Evolutionary conservation across 345 rosid genomes (phyloP).

Genomic region (Brassica rapa): DNA sequence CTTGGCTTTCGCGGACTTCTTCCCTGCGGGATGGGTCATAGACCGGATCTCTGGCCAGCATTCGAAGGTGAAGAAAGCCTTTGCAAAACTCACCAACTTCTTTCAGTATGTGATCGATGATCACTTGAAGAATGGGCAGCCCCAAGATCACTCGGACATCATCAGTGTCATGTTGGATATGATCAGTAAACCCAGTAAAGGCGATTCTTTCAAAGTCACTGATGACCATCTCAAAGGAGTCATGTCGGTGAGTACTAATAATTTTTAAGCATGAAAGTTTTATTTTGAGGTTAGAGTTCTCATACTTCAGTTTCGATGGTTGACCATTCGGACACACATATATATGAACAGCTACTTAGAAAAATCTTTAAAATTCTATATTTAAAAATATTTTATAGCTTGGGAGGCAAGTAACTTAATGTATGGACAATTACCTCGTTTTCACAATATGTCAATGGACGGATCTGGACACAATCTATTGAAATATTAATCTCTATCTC

Average conservation of each 20-base stretch:
- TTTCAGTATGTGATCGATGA: constrained; percentile 47
- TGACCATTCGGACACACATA: neutral
- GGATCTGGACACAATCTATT: neutral
- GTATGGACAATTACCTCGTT: neutral
- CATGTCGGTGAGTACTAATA: constrained; percentile 46
- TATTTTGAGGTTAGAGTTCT: neutral
- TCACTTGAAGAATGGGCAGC: constrained; percentile 44
- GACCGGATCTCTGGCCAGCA: constrained; percentile 43
- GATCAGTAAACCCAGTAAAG: constrained; percentile 27
- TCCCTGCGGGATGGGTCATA: constrained; percentile 49
- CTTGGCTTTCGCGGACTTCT: constrained; percentile 31
- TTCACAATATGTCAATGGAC: neutral
- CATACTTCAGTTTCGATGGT: neutral
- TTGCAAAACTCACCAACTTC: constrained; percentile 29
- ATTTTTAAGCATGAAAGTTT: neutral
- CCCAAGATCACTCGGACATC: constrained; percentile 39
- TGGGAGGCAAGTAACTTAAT: neutral
- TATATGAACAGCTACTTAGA: neutral
- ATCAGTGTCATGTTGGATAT: constrained; percentile 43
- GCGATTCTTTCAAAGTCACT: constrained; percentile 34
- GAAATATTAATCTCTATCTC: neutral
- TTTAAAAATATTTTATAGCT: neutral
- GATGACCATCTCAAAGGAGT: constrained; percentile 54
- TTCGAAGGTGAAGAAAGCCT: constrained; percentile 34
- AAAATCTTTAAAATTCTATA: neutral